Evolutionary conservation across 1,284 basidiomycete species (phyloP), one percentile per base, ranked within the genome.

Genomic region (Trichosporon sp.): DNA sequence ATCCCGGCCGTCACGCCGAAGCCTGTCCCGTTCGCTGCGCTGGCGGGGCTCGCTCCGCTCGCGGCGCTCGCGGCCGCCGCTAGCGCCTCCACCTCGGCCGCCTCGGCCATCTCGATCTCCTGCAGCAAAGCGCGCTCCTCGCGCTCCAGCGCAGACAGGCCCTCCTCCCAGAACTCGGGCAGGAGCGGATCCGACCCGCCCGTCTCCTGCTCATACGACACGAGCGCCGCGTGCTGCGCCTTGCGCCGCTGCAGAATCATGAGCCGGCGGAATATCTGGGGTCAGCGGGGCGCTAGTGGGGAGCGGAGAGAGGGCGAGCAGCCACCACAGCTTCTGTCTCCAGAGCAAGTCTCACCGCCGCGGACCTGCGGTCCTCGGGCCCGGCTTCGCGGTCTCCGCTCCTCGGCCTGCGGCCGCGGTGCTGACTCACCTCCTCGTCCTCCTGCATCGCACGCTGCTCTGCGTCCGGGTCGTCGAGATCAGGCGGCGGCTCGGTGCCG

Each of bases 191-290:
- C 77, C 3, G 73, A 77, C 23, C 79, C 80, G 13, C 78, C 78
- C 3, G 74, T 78, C 58, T 77, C 79, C 3, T 58, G 9, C 60
- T 81, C 80, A 67, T 78, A 72, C 3, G 74, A 73, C n/a, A 75
- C 69, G 18, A 77, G 62, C 3, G 69, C 68, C 5, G 77, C 74
- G 62, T 77, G 80, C 38, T 75, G 38, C 9, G 73, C 77, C 65
- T 74, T 73, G 38, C 74, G 71, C 13, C 75, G 72, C 69, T 81
- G 80, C 6, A 79, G 68, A 23, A 81, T 70, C 65, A 80, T 75
- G 9, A 82, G 66, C 18, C 78, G 73, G n/a, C 80, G 72, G 69
- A 80, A 82, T n/a, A 82, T 78, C 80, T 81, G 65, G 8, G 0
- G 69, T 71, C 65, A 70, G 69, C 35, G 2, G 15, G 18, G 35